phyloP scores from a whole-genome alignment of 78 protist species.

The Monosiga brevicollis region DNA sequence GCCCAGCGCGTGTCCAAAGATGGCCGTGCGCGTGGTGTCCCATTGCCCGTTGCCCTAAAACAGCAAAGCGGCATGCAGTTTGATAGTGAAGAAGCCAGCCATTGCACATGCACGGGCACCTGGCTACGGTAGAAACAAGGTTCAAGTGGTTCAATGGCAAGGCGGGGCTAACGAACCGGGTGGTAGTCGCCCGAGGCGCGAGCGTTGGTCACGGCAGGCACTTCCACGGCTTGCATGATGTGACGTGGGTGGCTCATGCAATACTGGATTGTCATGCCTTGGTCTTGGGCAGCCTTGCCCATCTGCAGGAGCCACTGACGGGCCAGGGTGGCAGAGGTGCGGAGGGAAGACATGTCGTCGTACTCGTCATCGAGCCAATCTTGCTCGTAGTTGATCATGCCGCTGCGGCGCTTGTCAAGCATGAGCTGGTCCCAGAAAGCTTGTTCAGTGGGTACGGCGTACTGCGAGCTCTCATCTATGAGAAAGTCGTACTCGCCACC shows the following conservation, averaged over 20 bases:
- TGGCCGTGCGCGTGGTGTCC: constrained; percentile 23
- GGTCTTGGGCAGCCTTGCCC: constrained; percentile 17
- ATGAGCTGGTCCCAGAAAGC: constrained; percentile 39
- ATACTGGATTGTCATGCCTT: constrained; percentile 45
- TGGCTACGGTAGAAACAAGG: no score
- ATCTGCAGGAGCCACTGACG: constrained; percentile 38
- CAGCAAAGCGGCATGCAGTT: no score
- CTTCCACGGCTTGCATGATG: constrained; percentile 28
- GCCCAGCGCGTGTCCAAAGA: constrained; percentile 40
- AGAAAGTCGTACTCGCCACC: constrained; percentile 30
- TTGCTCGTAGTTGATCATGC: constrained; percentile 44
- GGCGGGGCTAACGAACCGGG: no score
- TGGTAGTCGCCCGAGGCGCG: constrained; percentile 42
- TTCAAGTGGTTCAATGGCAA: no score
- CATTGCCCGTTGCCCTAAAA: constrained; percentile 27
- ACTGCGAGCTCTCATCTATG: background rate
- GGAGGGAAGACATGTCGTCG: background rate
- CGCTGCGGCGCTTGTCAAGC: constrained; percentile 12
- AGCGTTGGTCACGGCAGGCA: constrained; percentile 35
- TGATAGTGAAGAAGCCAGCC: no score
- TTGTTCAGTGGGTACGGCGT: constrained; percentile 27
- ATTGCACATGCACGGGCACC: background rate
- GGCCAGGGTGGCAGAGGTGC: constrained; percentile 14
- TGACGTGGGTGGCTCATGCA: constrained; percentile 43
- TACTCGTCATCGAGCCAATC: constrained; percentile 43